Evolutionary conservation across 2,329 filamentous ascomycete species (phyloP), one percentile per base, ranked within the genome.

Genomic region (Phaeosphaeriaceae sp.): DNA sequence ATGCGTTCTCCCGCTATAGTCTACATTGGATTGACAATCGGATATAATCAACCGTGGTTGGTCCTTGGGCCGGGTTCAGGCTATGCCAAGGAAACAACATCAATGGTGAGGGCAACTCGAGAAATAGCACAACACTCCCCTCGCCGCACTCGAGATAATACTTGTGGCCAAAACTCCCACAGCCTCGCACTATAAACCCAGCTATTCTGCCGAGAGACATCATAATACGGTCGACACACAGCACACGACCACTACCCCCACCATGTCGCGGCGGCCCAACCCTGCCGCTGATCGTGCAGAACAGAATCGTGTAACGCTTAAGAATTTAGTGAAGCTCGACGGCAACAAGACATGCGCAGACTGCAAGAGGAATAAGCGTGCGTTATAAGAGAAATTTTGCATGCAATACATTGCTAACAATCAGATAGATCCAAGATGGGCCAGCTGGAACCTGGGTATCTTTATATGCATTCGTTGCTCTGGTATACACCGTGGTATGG

Each of bases 401-500:
- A 26, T 23, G 16, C 34, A n/a, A n/a, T n/a, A n/a, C 26, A 50
- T 53, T 33, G 63, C 66, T 68, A 41, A 74, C 61, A 42, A 15
- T 42, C 9, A 21, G n/a, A 33, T 71, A 96, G 91, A 97, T 79
- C 94, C 94, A 53, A 85, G 94, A 88, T 99, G 94, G 94, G 94
- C 94, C 26, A 97, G 92, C 71, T 99, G 94, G 94, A 99, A 99
- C 74, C 78, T 99, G 46, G 94, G 94, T 65, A 87, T 99, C 70
- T 99, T 99, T 73, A 81, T 99, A 69, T 99, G 94, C 81, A 99
- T 99, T 73, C 88, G 92, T 13, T 99, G 94, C 77, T 99, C 94
- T 15, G 95, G 95, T 69, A 96, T 99, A 70, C 94, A 99, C 78
- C 90, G 94, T 70, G 92, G 93, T 62, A 97, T 99, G 92, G 94